Conservation (phyloP, 1,284 basidiomycete species). For the Cutaneotrichosporon daszewskae region DNA sequence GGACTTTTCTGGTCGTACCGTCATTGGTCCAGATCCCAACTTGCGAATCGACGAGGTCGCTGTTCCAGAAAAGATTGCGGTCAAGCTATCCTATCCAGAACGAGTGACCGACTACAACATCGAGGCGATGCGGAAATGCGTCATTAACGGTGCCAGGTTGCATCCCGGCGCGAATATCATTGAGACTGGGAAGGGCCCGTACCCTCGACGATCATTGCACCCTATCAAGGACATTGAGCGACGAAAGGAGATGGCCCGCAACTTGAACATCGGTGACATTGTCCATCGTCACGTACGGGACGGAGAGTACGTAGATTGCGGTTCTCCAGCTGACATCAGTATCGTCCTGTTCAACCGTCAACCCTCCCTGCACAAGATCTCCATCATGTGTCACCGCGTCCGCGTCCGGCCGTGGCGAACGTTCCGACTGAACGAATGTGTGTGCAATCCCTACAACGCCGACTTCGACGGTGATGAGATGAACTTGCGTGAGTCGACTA, state of each 20-base stretch:
- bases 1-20: slow-evolving; percentile 96
- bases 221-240: slow-evolving; percentile 35
- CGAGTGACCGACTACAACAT: slow-evolving; percentile 92
- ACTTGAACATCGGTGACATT: slow-evolving; percentile 43
- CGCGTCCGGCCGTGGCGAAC: slow-evolving; percentile 91
- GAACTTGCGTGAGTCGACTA: slow-evolving; percentile 75
- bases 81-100: slow-evolving; percentile 94
- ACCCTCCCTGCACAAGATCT: slow-evolving; percentile 95
- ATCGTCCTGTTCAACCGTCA: slow-evolving; percentile 98
- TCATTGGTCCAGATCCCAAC: slow-evolving; percentile 98
- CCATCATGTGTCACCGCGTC: slow-evolving; percentile 97
- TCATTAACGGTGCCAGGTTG: slow-evolving; percentile 82
- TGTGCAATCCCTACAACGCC: slow-evolving; percentile 98
- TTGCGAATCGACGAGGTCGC: slow-evolving; percentile 96
- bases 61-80: slow-evolving; percentile 92
- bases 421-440: slow-evolving; percentile 97
- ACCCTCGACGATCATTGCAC: slow-evolving; percentile 18
- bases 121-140: slow-evolving; percentile 65
- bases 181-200: slow-evolving; percentile 51
- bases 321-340: slow-evolving; percentile 29
- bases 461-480: slow-evolving; percentile 99
- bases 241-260: slow-evolving; percentile 35
- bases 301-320: slow-evolving; percentile 60
- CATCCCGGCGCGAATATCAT: slow-evolving; percentile 96
- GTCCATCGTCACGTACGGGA: slow-evolving; percentile 72